phyloP scores from a whole-genome alignment of 495 filamentous ascomycete genomes.

The Chaetomidium leptoderma region DNA sequence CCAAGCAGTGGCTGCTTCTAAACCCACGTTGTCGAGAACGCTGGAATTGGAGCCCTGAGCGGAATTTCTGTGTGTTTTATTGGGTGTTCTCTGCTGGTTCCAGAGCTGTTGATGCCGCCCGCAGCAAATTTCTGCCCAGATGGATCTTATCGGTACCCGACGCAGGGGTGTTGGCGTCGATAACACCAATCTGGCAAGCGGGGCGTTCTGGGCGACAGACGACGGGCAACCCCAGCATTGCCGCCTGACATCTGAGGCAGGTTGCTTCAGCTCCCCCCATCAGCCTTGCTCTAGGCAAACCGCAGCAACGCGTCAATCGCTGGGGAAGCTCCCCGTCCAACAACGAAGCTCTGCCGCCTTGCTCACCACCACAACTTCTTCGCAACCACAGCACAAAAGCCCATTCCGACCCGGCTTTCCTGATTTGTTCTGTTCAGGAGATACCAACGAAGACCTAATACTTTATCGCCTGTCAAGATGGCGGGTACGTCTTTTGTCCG shows the following conservation, averaged over 20 bases:
- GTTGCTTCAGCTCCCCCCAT: conserved; percentile 9
- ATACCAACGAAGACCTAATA: conserved; percentile 8
- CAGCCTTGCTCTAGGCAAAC: conserved; percentile 41
- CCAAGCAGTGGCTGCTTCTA: conserved; percentile 10
- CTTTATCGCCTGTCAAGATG: conserved; percentile 37
- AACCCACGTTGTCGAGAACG: conserved; percentile 23
- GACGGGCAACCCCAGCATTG: neutral
- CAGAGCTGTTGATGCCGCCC: conserved; percentile 17
- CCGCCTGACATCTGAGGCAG: conserved; percentile 23
- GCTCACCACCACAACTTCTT: conserved; percentile 11
- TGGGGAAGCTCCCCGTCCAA: conserved; percentile 25
- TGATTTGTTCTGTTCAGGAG: neutral
- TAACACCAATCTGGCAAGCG: conserved; percentile 24
- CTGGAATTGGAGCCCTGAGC: conserved; percentile 17
- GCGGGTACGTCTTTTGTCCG: conserved; percentile 37
- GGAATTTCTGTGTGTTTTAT: conserved; percentile 21
- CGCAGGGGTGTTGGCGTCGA: conserved; percentile 21
- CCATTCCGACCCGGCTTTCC: neutral
- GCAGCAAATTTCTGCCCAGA: conserved; percentile 37
- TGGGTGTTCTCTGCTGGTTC: conserved; percentile 26
- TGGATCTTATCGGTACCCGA: conserved; percentile 30
- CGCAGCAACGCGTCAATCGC: conserved; percentile 38
- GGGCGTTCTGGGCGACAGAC: neutral
- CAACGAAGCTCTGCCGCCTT: conserved; percentile 34
- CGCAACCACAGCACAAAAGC: conserved; percentile 9